Percentiles rank a stretch among this genome's conserved stretches.
Evolutionary conservation across 2,329 filamentous ascomycete species (phyloP).

Genomic region (Dactylonectria estremocensis): DNA sequence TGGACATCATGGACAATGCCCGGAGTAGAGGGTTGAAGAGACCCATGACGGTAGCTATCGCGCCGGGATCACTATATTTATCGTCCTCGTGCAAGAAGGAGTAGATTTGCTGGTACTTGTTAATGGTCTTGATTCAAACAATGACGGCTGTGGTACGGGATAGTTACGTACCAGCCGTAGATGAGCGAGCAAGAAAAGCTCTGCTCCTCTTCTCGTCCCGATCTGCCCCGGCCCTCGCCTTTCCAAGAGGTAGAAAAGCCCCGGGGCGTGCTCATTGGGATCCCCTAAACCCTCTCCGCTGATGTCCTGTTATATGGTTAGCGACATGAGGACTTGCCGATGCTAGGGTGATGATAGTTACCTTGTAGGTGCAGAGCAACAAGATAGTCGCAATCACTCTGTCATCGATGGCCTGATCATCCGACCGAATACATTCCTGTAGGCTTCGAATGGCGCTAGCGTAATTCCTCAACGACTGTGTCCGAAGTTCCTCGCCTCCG

Average conservation of each 20-base stretch:
- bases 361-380: slow-evolving; percentile 51
- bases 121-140: too few species aligned
- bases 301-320: slow-evolving; percentile 44
- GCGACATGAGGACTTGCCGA: background rate
- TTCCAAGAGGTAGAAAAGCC: slow-evolving; percentile 53
- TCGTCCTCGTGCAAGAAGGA: slow-evolving; percentile 52
- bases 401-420: slow-evolving; percentile 48
- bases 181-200: slow-evolving; percentile 51
- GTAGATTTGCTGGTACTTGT: slow-evolving; percentile 49
- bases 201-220: slow-evolving; percentile 48
- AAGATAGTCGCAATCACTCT: slow-evolving; percentile 51
- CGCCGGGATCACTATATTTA: slow-evolving; percentile 50
- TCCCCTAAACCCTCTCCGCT: slow-evolving; percentile 51
- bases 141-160: background rate
- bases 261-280: slow-evolving; percentile 51
- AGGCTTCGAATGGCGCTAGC: slow-evolving; percentile 47
- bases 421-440: slow-evolving; percentile 46
- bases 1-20: slow-evolving; percentile 51
- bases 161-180: slow-evolving; percentile 48
- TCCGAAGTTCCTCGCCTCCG: slow-evolving; percentile 47
- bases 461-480: slow-evolving; percentile 50
- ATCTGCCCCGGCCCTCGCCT: slow-evolving; percentile 51
- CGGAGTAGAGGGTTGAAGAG: slow-evolving; percentile 50
- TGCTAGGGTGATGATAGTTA: background rate
- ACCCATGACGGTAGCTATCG: slow-evolving; percentile 48